Base-by-base conservation (phyloP, 2,329 filamentous ascomycete genomes). In the Penicillium sp. region DNA sequence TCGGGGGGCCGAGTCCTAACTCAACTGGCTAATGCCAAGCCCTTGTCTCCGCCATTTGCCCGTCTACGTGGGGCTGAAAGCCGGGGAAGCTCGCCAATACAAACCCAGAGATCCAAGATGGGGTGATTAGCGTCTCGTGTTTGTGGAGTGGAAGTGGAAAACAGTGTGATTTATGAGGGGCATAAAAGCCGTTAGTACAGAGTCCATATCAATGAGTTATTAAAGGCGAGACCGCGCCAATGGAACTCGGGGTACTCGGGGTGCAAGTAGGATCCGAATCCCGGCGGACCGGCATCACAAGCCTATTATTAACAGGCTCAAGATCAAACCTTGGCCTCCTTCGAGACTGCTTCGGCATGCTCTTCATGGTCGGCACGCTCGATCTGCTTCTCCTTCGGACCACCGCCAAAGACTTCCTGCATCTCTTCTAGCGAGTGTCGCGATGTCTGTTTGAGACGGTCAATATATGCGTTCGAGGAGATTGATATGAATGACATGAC, bases 341-440 rank as follows among this genome's bases (percentile, higher is more conserved):
- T 59, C 12, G 58, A 49, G 4, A 28, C 40, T 15, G 49, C 13
- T 51, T 57, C 53, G 9, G 40, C 53, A 9, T 58, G 49, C n/a
- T 62, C 53, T 30, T 53, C 51, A 9, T 60, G 60, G 1, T 50
- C 35, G 24, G 50, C 49, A 45, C 44, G 24, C 28, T 68, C 63
- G 10, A 68, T 22, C 51, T 66, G 59, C 28, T 62, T 66, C 44
- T 66, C 50, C 24, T 28, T 60, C 10, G 42, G 56, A 17, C 59
- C 54, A 12, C 66, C 71, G 0, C 74, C 74, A 61, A 78, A 77
- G 9, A 78, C 70, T n/a, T 70, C 66, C 58, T 77, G 73, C 76
- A 82, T 81, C 60, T 81, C 79, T 67, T 82, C 80, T n/a, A 82
- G 68, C 0, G 78, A 78, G 60, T 78, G 79, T 30, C 76, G 76